These are phyloP conservation scores for Gossypium aridum DNA, from an alignment of 441 rosid species.

Conservation along the genomic window DNA sequence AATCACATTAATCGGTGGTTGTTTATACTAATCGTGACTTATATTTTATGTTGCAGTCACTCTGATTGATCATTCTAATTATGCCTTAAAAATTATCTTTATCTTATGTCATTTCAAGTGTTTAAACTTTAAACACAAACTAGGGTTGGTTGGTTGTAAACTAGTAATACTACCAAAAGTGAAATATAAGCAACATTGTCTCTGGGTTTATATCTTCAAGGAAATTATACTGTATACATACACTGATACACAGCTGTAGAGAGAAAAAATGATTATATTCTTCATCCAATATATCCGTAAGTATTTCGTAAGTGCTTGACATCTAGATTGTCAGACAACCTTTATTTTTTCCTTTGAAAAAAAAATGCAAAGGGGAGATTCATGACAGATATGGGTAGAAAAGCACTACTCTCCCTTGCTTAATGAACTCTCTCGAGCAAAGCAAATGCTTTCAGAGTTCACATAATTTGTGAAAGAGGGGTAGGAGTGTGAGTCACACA, in stretches of 20 bases:
- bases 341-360: neutral
- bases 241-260: neutral
- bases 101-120: neutral
- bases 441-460: neutral
- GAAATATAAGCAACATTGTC: neutral
- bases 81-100: neutral
- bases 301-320: slow-evolving; percentile 1
- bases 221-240: neutral
- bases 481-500: slow-evolving; percentile 10
- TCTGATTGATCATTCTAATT: slow-evolving; percentile 1
- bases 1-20: slow-evolving; percentile 1
- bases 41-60: slow-evolving; percentile 6
- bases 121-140: slow-evolving; percentile 3
- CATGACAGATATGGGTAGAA: neutral
- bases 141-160: neutral
- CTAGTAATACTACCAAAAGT: slow-evolving; percentile 2
- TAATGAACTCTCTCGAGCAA: neutral
- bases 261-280: neutral
- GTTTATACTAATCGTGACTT: slow-evolving; percentile 12
- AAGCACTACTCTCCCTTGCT: neutral
- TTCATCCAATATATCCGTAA: neutral
- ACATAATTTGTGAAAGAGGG: neutral
- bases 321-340: neutral
- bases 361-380: neutral
- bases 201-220: neutral